Conservation (phyloP, 2,329 filamentous ascomycete genomes). For the Cytospora paraplurivora region DNA sequence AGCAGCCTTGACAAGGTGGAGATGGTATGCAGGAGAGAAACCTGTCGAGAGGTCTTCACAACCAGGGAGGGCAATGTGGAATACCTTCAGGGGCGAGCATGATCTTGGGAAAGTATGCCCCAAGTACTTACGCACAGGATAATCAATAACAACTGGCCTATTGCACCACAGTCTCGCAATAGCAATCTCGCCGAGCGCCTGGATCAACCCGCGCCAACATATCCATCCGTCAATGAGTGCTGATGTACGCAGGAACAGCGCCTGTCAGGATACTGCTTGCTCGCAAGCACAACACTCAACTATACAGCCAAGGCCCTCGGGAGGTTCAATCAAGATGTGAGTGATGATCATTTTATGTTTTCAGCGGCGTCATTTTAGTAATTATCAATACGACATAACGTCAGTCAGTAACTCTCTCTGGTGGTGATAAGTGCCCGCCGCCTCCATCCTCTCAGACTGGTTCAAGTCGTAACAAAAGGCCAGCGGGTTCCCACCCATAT, state of each 20-base stretch:
- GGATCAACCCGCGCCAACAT: neutral
- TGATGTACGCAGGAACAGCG: too few species aligned
- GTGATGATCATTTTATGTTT: neutral
- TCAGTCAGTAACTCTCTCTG: neutral
- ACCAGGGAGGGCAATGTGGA: too few species aligned
- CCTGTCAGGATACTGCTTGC: neutral
- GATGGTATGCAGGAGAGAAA: neutral
- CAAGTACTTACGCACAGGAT: too few species aligned
- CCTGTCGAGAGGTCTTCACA: neutral
- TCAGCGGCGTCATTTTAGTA: neutral
- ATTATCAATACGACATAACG: constrained; percentile 22
- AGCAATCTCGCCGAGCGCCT: too few species aligned
- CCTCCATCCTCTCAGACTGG: neutral
- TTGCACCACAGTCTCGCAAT: neutral
- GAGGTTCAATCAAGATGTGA: neutral
- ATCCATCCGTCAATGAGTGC: neutral
- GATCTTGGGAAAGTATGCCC: too few species aligned
- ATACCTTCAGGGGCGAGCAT: too few species aligned
- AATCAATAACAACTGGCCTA: too few species aligned
- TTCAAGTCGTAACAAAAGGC: neutral
- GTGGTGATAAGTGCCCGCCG: too few species aligned
- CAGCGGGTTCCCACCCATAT: neutral
- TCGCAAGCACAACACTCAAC: neutral
- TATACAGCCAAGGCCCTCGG: neutral
- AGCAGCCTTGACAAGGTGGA: neutral